Evolutionary conservation across 2,329 filamentous ascomycete species (phyloP).

Genomic region (Epichloe baconii): DNA sequence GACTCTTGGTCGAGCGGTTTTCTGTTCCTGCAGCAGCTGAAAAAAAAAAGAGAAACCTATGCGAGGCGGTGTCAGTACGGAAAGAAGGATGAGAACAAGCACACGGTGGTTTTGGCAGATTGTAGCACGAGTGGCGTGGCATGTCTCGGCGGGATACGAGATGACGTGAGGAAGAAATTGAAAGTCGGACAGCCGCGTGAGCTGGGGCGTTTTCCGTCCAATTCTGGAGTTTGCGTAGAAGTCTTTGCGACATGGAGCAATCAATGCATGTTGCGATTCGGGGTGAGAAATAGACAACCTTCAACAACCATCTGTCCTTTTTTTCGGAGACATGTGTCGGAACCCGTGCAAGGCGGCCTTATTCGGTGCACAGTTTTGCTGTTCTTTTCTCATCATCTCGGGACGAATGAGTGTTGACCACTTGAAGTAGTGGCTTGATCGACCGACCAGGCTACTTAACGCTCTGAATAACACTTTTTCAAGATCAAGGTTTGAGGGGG

Average conservation of each 20-base stretch:
- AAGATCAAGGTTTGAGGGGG: too few species aligned
- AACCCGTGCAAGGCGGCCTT: too few species aligned
- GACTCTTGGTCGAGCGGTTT: too few species aligned
- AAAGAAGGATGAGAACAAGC: background rate
- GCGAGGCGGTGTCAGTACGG: too few species aligned
- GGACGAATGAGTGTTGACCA: background rate
- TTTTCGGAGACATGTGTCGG: too few species aligned
- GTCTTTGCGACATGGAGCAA: too few species aligned
- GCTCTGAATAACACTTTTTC: background rate
- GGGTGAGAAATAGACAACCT: too few species aligned
- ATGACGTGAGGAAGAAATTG: background rate
- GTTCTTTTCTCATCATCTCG: background rate
- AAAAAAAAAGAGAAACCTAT: too few species aligned
- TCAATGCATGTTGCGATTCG: too few species aligned
- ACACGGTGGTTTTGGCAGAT: background rate
- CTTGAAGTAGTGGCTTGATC: background rate
- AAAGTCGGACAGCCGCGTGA: background rate
- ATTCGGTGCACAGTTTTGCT: background rate
- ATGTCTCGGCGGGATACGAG: background rate
- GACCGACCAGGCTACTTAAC: background rate
- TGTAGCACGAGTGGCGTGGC: background rate
- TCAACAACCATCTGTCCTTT: too few species aligned
- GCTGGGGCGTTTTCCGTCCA: background rate
- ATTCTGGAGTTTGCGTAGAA: too few species aligned
- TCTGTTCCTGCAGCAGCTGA: too few species aligned